Base-by-base conservation (phyloP, 805 yeast species). In the Candida railenensis region DNA sequence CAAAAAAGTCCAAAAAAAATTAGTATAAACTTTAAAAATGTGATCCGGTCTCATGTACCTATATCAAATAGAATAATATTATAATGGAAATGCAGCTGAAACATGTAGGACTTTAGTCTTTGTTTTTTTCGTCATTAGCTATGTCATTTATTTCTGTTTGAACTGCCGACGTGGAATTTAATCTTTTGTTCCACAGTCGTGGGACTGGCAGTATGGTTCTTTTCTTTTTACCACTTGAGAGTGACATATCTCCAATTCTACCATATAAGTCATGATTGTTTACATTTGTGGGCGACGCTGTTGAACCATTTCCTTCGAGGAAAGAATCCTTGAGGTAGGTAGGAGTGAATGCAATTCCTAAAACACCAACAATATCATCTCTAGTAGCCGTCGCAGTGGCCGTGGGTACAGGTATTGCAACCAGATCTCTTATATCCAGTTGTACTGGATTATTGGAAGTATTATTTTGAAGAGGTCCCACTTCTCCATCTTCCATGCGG, bases 311-410 rank as follows among this genome's bases (percentile, higher is more conserved):
- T n/a, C n/a, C n/a, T n/a, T n/a, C n/a, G 11, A 25, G 16, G 5
- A 3, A 3, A 20, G 40, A 22, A 42, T 20, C 40, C 12, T 44
- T 46, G 32, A 39, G 32, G 16, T n/a, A 39, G 15, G 11, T 39
- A 5, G 42, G 53, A 20, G 43, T 49, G 19, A 59, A 43, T 40
- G 54, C 58, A 12, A 61, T 59, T 1, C 62, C 65, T n/a, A 61
- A 43, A 14, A 61, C 36, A 1, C 62, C 64, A 12, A 50, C 54
- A 21, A 57, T 53, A 28, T 50, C 56, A 25, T 51, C 55, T 33
- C 50, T 51, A 37, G 48, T 52, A 3, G 42, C 15, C 14, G 28
- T 40, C 34, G 52, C 16, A 43, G 51, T 20, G 42, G 50, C 34
- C 34, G 11, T n/a, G n/a, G n/a, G n/a, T n/a, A n/a, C n/a, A n/a